Evolutionary conservation across 2,329 filamentous ascomycete species (phyloP).

Genomic region (Myriosclerotinia duriaeana): DNA sequence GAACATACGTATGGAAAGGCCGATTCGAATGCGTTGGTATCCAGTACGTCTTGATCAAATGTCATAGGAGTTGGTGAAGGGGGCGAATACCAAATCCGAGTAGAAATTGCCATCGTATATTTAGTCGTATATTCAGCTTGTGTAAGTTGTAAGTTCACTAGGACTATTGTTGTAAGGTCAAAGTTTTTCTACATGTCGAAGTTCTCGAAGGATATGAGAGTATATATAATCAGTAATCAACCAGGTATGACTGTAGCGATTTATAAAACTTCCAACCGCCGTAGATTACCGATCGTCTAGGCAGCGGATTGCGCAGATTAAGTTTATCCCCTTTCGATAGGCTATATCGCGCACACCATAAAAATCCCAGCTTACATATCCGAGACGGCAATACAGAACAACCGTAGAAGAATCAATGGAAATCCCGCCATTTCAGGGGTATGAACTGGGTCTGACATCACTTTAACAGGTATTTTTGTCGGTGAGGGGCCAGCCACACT

Average conservation of each 20-base stretch:
- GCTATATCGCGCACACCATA: slow-evolving; percentile 15
- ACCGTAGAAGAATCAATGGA: slow-evolving; percentile 7
- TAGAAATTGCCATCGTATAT: slow-evolving; percentile 16
- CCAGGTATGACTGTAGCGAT: background rate
- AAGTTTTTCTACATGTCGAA: background rate
- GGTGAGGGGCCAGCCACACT: slow-evolving; percentile 19
- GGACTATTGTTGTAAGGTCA: background rate
- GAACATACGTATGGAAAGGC: slow-evolving; percentile 21
- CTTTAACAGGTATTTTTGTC: slow-evolving; percentile 12
- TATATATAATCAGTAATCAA: slow-evolving; percentile 25
- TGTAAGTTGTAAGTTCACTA: background rate
- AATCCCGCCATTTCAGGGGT: slow-evolving; percentile 17
- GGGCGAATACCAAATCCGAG: slow-evolving; percentile 20
- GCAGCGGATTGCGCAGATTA: slow-evolving; percentile 7
- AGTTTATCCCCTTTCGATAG: slow-evolving; percentile 20
- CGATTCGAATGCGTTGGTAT: slow-evolving; percentile 12
- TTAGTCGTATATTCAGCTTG: background rate
- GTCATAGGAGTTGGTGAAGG: slow-evolving; percentile 12
- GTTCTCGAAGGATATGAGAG: slow-evolving; percentile 11
- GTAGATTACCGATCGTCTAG: slow-evolving; percentile 3
- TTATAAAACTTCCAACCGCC: slow-evolving; percentile 12
- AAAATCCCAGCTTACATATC: slow-evolving; percentile 22
- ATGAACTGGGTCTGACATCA: slow-evolving; percentile 8
- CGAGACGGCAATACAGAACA: slow-evolving; percentile 13
- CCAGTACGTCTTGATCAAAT: slow-evolving; percentile 14